Conservation (phyloP, 768 basidiomycete species). For the Tylopilus subfusipes region DNA sequence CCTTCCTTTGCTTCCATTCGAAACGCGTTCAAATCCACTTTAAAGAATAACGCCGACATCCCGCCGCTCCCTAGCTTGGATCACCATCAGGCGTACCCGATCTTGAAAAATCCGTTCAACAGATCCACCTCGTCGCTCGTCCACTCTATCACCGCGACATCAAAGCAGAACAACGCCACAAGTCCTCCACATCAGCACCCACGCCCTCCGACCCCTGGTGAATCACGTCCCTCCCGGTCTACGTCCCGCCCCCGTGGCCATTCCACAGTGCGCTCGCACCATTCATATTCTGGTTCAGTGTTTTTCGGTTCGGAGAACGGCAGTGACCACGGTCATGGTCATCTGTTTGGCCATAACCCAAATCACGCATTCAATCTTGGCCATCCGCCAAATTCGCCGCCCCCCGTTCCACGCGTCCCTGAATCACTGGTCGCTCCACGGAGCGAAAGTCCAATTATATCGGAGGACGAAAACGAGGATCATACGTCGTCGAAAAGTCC, state of each 20-base stretch:
- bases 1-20: constrained; percentile 82
- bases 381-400: constrained; percentile 51
- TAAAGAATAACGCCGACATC: constrained; percentile 52
- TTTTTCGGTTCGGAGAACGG: constrained; percentile 69
- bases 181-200: constrained; percentile 47
- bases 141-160: constrained; percentile 39
- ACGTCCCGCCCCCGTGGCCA: constrained; percentile 54
- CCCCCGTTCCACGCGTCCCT: constrained; percentile 77
- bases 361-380: constrained; percentile 25
- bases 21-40: constrained; percentile 72
- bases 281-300: constrained; percentile 73
- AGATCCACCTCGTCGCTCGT: constrained; percentile 75
- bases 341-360: constrained; percentile 32
- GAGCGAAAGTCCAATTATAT: constrained; percentile 50
- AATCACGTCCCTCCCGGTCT: constrained; percentile 32
- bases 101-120: constrained; percentile 78
- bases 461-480: constrained; percentile 61
- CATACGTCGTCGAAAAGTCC: constrained; percentile 75
- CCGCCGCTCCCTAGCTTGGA: constrained; percentile 78
- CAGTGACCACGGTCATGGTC: constrained; percentile 57
- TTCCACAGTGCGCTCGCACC: constrained; percentile 63
- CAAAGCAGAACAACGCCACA: constrained; percentile 39
- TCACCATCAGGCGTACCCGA: constrained; percentile 57
- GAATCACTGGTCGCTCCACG: constrained; percentile 48
- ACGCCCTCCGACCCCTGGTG: constrained; percentile 59